Evolutionary conservation across 2,329 filamentous ascomycete species (phyloP), one percentile per base, ranked within the genome.

Genomic region (Penicillium sp.): DNA sequence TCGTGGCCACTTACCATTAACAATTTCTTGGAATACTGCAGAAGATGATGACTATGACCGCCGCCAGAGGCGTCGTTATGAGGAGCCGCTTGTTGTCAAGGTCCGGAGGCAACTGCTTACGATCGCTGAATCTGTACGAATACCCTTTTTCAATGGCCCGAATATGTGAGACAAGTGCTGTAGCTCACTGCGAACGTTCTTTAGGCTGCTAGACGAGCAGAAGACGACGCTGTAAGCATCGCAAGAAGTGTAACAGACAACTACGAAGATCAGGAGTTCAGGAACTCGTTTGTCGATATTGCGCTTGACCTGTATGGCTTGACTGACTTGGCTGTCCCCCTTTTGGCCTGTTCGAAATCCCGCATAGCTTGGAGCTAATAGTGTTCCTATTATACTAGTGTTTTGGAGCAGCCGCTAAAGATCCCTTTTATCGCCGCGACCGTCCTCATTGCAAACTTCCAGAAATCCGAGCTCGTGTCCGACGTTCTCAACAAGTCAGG

Each of bases 381-480:
- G n/a, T n/a, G n/a, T n/a, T n/a, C n/a, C n/a, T n/a, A n/a, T n/a
- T n/a, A n/a, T n/a, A n/a, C n/a, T 52, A 82, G 79, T 57, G 78
- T 86, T 38, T 68, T 87, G 32, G 93, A 98, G 72, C 93, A 98
- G 71, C 93, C 93, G 1, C 84, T 98, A 69, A 97, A 97, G 76
- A 94, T 89, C 15, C 91, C 93, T 0, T 97, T 96, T 66, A 79
- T 95, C 33, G 89, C 89, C 8, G 88, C 87, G 19, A 83, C 91
- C 15, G 79, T 94, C 38, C 77, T 95, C 50, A 79, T 88, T 49
- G 79, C 84, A 57, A 96, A 97, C 72, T 79, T 81, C 22, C 72
- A 86, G 60, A 88, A 88, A 64, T 77, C 85, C 4, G 86, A 91
- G 57, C 76, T 95, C 32, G 80, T 85, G 29, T 77, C 77, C 33